Percentiles rank a stretch among this genome's conserved stretches.
These are phyloP conservation scores for Ogataea methanolica DNA, from an alignment of 805 yeast species.

Conservation along the genomic window DNA sequence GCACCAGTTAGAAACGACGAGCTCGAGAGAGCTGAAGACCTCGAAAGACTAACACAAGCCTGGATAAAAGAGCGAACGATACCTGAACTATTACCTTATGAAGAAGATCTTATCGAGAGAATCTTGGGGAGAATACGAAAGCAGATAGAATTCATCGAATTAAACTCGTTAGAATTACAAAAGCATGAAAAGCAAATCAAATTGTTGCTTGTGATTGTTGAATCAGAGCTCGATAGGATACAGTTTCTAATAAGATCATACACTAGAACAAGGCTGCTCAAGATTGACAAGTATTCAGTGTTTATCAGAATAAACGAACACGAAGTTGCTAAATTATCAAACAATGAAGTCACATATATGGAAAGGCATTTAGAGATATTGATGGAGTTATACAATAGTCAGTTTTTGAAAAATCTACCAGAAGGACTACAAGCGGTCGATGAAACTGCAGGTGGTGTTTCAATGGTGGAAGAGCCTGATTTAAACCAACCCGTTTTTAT, in stretches of 20 bases:
- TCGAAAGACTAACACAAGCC: conserved; percentile 45
- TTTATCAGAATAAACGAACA: conserved; percentile 46
- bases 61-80: conserved; percentile 86
- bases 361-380: conserved; percentile 61
- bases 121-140: conserved; percentile 55
- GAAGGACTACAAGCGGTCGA: conserved; percentile 65
- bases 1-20: conserved; percentile 22
- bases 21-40: conserved; percentile 31
- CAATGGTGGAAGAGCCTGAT: conserved; percentile 81
- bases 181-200: conserved; percentile 64
- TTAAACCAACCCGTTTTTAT: conserved; percentile 74
- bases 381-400: conserved; percentile 58
- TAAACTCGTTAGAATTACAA: conserved; percentile 73
- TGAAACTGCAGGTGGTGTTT: conserved; percentile 60
- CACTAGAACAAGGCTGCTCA: conserved; percentile 68
- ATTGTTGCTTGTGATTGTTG: conserved; percentile 76
- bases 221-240: conserved; percentile 85
- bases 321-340: conserved; percentile 41
- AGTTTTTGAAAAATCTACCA: conserved; percentile 68
- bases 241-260: conserved; percentile 79
- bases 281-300: conserved; percentile 67
- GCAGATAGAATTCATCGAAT: conserved; percentile 73
- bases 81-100: conserved; percentile 82
- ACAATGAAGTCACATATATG: conserved; percentile 62
- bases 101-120: conserved; percentile 51